A percentile compares a stretch with the other conserved stretches of the same genome.
Evolutionary conservation across 768 basidiomycete species (phyloP).

Genomic region (Trametes punicea): DNA sequence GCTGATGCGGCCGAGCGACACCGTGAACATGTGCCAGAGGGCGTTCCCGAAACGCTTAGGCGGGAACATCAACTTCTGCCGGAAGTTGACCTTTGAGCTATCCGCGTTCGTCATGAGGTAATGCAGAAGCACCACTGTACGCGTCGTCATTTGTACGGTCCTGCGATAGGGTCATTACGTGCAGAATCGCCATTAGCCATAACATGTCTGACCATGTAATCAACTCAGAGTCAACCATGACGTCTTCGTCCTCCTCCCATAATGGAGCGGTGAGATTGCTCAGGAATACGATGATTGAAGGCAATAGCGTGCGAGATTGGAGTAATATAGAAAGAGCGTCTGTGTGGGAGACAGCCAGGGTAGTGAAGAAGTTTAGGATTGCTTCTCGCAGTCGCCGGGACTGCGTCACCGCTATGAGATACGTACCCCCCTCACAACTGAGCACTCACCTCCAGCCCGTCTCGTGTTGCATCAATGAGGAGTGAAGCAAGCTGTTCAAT

Average conservation of each 20-base stretch:
- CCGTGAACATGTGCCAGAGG: conserved; percentile 65
- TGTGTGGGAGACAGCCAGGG: conserved; percentile 37
- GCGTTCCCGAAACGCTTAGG: conserved; percentile 56
- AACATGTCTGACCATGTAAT: conserved; percentile 36
- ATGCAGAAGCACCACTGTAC: conserved; percentile 58
- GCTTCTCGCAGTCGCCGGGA: conserved; percentile 34
- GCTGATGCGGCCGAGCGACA: conserved; percentile 73
- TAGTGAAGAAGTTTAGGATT: conserved; percentile 40
- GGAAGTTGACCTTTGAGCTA: conserved; percentile 45
- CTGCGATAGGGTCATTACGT: conserved; percentile 34
- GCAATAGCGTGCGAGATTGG: conserved; percentile 55
- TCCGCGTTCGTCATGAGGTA: conserved; percentile 54
- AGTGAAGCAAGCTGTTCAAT: conserved; percentile 31
- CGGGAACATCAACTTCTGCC: conserved; percentile 55
- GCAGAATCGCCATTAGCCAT: not conserved
- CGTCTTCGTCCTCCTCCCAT: conserved; percentile 38
- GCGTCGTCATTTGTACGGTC: conserved; percentile 46
- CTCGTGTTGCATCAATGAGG: conserved; percentile 24
- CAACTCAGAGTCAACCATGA: conserved; percentile 36
- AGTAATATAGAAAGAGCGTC: conserved; percentile 38
- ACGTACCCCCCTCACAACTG: not conserved
- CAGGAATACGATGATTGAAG: conserved; percentile 59
- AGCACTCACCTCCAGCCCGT: conserved; percentile 23
- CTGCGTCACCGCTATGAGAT: conserved; percentile 22
- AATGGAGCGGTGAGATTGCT: conserved; percentile 50